Evolutionary conservation across 306 rosid species (phyloP).

Genomic region (Ziziphus jujuba): DNA sequence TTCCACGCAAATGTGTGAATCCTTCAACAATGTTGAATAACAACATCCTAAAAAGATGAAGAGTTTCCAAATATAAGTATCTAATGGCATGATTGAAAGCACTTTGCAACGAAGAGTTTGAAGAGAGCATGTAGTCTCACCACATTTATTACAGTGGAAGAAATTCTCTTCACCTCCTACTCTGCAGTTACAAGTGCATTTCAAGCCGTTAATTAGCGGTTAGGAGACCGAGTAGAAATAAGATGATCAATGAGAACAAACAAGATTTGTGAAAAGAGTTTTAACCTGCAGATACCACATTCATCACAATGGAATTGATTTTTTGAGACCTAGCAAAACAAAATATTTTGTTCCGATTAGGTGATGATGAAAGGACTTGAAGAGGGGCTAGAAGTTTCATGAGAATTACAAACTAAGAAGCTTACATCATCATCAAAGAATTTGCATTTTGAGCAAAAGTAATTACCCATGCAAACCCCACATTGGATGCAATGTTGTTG

Average conservation of each 20-base stretch:
- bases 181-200: constrained; percentile 40
- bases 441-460: constrained; percentile 77
- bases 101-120: background rate
- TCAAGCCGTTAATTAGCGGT: background rate
- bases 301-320: constrained; percentile 72
- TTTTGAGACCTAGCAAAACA: constrained; percentile 49
- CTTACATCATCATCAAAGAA: constrained; percentile 77
- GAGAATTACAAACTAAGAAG: constrained; percentile 2
- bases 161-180: constrained; percentile 67
- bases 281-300: constrained; percentile 94
- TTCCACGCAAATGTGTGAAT: constrained; percentile 69
- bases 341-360: background rate
- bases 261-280: constrained; percentile 11
- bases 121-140: constrained; percentile 32
- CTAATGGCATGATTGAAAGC: background rate
- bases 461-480: constrained; percentile 80
- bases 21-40: constrained; percentile 60
- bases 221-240: background rate
- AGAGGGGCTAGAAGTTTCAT: background rate
- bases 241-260: background rate
- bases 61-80: constrained; percentile 10
- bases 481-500: constrained; percentile 70
- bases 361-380: background rate
- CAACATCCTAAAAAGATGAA: constrained; percentile 65
- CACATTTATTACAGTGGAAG: constrained; percentile 72